Evolutionary conservation across 129 eudicot species (phyloP).

Genomic region (Chrysanthemum seticuspe): DNA sequence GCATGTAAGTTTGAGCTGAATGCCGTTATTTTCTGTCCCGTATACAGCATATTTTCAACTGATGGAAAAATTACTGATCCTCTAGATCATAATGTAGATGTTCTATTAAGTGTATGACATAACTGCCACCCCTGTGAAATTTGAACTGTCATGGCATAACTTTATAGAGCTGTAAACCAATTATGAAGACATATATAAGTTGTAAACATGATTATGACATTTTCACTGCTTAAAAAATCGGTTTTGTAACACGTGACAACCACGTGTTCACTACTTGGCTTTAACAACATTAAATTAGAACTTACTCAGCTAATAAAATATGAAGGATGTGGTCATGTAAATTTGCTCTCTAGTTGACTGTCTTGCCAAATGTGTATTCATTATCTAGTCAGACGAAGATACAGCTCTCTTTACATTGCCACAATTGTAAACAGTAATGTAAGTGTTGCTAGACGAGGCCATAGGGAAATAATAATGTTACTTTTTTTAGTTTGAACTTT

Average conservation of each 20-base stretch:
- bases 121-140: not conserved
- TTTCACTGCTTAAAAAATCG: not conserved
- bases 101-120: not conserved
- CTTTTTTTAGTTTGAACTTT: too few relatives aligned
- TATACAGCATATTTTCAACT: not conserved
- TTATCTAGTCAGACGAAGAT: not conserved
- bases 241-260: not conserved
- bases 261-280: not conserved
- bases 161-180: not conserved
- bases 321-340: too few relatives aligned
- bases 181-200: not conserved
- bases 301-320: not conserved
- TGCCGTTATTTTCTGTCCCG: too few relatives aligned
- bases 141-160: not conserved
- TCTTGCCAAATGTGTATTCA: not conserved
- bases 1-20: too few relatives aligned
- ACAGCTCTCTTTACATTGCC: not conserved
- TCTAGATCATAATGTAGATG: not conserved
- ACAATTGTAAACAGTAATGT: not conserved
- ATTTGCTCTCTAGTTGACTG: too few relatives aligned
- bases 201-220: not conserved
- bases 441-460: not conserved
- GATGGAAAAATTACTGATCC: not conserved
- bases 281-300: not conserved
- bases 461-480: not conserved